These are phyloP conservation scores for Pythium sukuiense DNA, from an alignment of 352 stramenopile species.

Conservation along the genomic window DNA sequence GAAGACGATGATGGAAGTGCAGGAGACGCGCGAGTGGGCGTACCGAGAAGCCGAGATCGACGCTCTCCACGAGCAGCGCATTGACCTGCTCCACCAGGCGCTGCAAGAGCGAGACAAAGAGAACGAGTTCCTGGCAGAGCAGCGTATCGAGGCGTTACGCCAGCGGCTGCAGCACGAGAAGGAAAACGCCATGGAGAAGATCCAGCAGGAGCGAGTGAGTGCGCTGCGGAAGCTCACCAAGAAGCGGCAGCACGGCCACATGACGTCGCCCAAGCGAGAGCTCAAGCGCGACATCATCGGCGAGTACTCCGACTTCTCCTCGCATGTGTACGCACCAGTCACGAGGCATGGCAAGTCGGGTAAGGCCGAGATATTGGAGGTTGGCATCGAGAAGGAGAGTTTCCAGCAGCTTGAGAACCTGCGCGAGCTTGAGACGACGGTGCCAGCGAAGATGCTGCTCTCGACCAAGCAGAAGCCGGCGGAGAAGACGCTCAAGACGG, in stretches of 20 bases:
- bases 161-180: constrained; percentile 78
- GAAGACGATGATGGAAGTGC: constrained; percentile 91
- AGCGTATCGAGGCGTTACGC: constrained; percentile 88
- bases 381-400: constrained; percentile 51
- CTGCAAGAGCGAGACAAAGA: constrained; percentile 88
- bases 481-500: constrained; percentile 56
- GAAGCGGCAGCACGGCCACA: constrained; percentile 61
- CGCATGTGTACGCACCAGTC: constrained; percentile 81
- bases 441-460: constrained; percentile 56
- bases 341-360: constrained; percentile 62
- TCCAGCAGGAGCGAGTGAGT: constrained; percentile 86
- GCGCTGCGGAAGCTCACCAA: constrained; percentile 91
- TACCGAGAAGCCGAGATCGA: constrained; percentile 91
- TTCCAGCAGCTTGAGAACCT: constrained; percentile 59
- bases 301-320: constrained; percentile 86
- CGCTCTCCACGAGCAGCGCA: constrained; percentile 70
- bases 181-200: constrained; percentile 69
- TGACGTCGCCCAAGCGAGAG: constrained; percentile 35
- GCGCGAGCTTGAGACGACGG: constrained; percentile 56
- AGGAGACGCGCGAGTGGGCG: constrained; percentile 89
- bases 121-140: constrained; percentile 90
- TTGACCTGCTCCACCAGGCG: constrained; percentile 77
- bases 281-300: constrained; percentile 84
- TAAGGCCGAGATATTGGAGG: constrained; percentile 49
- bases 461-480: constrained; percentile 49